Conservation (phyloP, 257 asterid species). For the Nicotiana paniculata region DNA sequence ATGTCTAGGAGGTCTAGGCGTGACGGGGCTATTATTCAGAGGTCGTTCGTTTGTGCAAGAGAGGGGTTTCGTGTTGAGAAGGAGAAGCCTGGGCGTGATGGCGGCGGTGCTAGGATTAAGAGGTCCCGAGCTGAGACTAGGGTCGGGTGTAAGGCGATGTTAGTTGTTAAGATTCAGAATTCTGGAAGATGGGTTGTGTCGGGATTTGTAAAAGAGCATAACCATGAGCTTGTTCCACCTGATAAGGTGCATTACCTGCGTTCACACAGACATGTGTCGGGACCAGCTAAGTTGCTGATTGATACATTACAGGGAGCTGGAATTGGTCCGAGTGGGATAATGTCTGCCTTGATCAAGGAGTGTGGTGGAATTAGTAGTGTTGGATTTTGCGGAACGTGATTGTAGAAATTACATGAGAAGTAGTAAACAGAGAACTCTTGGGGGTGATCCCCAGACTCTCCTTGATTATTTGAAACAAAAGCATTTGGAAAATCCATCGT, state of each 20-base stretch:
- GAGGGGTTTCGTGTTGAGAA: conserved; percentile 11
- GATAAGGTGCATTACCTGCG: conserved; percentile 15
- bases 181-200: conserved; percentile 5
- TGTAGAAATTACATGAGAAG: conserved; percentile 15
- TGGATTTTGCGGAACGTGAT: conserved; percentile 12
- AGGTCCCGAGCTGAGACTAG: conserved; percentile 13
- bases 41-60: conserved; percentile 10
- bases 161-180: conserved; percentile 7
- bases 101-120: background rate
- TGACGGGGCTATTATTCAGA: conserved; percentile 13
- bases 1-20: conserved; percentile 12
- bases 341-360: conserved; percentile 11
- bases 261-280: conserved; percentile 13
- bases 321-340: conserved; percentile 14
- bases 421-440: conserved; percentile 14
- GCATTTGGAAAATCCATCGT: conserved; percentile 5
- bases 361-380: conserved; percentile 10
- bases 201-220: conserved; percentile 7
- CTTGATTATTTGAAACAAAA: conserved; percentile 12
- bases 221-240: conserved; percentile 17
- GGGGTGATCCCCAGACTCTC: conserved; percentile 8
- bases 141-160: conserved; percentile 11
- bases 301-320: conserved; percentile 12
- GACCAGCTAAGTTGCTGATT: conserved; percentile 8
- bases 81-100: background rate